Evolutionary conservation across 352 stramenopile genomes (phyloP).

Genomic region (Pythium grandisporangium): DNA sequence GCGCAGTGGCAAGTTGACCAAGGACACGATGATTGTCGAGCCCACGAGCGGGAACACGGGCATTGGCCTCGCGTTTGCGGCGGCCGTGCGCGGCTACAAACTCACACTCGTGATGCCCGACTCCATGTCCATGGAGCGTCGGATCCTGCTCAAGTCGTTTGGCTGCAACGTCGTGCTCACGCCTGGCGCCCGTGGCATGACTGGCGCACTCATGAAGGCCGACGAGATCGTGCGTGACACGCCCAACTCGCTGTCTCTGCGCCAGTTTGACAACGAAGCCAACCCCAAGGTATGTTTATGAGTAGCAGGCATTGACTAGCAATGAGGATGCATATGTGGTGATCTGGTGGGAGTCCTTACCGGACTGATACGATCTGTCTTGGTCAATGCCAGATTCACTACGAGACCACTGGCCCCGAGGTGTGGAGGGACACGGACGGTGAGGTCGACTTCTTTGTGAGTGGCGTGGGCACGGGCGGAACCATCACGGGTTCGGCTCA

Average conservation of each 20-base stretch:
- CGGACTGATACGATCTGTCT: no score
- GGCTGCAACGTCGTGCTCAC: conserved; percentile 90
- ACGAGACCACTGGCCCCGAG: conserved; percentile 81
- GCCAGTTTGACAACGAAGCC: conserved; percentile 96
- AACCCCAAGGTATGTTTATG: no score
- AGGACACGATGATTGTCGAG: conserved; percentile 88
- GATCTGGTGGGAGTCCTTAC: no score
- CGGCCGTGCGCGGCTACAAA: conserved; percentile 85
- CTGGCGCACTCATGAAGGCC: conserved; percentile 64
- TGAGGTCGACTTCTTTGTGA: conserved; percentile 84
- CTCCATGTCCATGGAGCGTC: conserved; percentile 94
- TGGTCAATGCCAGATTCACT: no score
- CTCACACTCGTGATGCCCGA: conserved; percentile 94
- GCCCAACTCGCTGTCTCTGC: conserved; percentile 76
- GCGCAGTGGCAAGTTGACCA: conserved; percentile 49
- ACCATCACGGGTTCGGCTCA: conserved; percentile 79
- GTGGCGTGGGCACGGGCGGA: conserved; percentile 78
- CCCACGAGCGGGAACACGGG: conserved; percentile 93
- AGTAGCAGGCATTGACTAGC: no score
- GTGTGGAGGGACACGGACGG: conserved; percentile 87
- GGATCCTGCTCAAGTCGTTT: conserved; percentile 92
- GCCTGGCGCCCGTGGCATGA: conserved; percentile 79
- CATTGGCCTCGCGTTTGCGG: conserved; percentile 91
- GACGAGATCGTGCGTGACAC: conserved; percentile 71
- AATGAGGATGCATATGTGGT: no score